These are phyloP conservation scores for Thalassia testudinum DNA, from an alignment of 116 monocot genomes.

Conservation along the genomic window DNA sequence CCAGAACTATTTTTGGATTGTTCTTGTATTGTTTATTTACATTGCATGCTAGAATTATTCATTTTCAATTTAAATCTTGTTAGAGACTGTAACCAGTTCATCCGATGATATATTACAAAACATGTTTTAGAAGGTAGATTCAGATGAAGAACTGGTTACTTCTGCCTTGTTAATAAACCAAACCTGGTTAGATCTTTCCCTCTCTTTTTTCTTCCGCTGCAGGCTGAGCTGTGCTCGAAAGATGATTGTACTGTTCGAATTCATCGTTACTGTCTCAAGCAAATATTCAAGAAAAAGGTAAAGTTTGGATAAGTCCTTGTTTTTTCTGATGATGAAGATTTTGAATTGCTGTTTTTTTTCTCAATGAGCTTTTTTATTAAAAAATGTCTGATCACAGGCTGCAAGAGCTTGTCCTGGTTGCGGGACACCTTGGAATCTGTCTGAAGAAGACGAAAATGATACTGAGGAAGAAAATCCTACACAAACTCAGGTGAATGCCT, in stretches of 20 bases:
- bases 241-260: slow-evolving; percentile 62
- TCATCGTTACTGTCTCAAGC: slow-evolving; percentile 65
- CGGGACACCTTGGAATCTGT: slow-evolving; percentile 31
- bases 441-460: slow-evolving; percentile 4
- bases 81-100: too few relatives aligned
- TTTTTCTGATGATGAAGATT: slow-evolving; percentile 9
- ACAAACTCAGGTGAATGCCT: background rate
- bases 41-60: too few relatives aligned
- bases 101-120: too few relatives aligned
- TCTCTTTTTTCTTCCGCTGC: slow-evolving; percentile 3
- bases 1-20: too few relatives aligned
- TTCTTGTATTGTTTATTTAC: too few relatives aligned
- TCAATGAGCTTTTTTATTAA: background rate
- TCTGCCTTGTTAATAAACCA: too few relatives aligned
- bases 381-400: slow-evolving; percentile 12
- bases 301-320: too few relatives aligned
- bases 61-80: too few relatives aligned
- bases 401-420: slow-evolving; percentile 65
- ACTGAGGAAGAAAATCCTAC: background rate
- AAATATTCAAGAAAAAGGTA: slow-evolving; percentile 45
- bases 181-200: background rate
- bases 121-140: too few relatives aligned
- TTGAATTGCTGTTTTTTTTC: background rate
- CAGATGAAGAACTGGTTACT: too few relatives aligned
- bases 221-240: slow-evolving; percentile 64